Evolutionary conservation across 2,329 filamentous ascomycete genomes (phyloP), one percentile per base, ranked within the genome.

Genomic region (Fusarium mangiferae): DNA sequence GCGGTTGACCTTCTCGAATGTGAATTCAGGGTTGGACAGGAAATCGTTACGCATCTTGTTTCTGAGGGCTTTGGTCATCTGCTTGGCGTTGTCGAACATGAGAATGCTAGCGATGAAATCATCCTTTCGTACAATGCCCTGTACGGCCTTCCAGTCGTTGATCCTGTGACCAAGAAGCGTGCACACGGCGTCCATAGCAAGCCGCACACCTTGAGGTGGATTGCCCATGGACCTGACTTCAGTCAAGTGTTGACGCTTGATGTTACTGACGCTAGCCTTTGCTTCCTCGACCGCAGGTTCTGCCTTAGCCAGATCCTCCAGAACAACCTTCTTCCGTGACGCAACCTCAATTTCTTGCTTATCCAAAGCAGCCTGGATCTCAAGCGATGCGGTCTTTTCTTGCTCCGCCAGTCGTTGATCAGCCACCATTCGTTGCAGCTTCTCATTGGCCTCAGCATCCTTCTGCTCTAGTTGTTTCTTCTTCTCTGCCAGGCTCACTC

Each of bases 31-130:
- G 81, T 97, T 96, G 20, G 94, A 95, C 70, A 99, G 85, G 83
- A 94, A 99, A 46, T 98, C 95, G 68, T 92, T 94, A 78, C 93
- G 92, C 96, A 99, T 98, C 87, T 94, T 97, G 76, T 90, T 87
- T 56, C 96, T 90, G 75, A 96, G 88, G 33, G 86, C 84, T 78
- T 91, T 92, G 22, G 96, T 99, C 96, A 99, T 98, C 82, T 96
- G 93, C 81, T 88, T 92, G 83, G 96, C 95, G 79, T 98, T 99
- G 86, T 98, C 94, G 80, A 98, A 99, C 82, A 94, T 95, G 82
- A 98, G 93, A 79, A 99, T 99, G 84, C 94, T 98, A 55, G 95
- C 94, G 83, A 99, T 98, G 84, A 99, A 99, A 80, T 98, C 96
- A 79, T 98, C 96, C 65, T 91, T 91, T 78, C 96, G 94, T 68